phyloP scores from a whole-genome alignment of 805 yeast species.

The Candida michaelii region DNA sequence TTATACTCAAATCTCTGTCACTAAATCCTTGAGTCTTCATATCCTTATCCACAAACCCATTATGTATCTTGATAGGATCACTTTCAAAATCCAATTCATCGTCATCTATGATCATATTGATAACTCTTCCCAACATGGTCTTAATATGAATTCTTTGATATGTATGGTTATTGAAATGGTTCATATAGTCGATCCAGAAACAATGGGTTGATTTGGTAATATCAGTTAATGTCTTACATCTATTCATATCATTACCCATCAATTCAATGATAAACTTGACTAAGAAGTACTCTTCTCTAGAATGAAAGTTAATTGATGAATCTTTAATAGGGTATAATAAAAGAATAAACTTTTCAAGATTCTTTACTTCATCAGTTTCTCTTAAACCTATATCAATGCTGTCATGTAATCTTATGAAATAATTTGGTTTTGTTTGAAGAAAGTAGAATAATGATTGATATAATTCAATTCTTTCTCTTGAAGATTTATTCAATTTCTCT shows the following conservation, averaged over 20 bases:
- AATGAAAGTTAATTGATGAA: conserved; percentile 31
- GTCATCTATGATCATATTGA: conserved; percentile 42
- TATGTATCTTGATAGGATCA: conserved; percentile 66
- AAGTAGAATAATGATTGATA: conserved; percentile 80
- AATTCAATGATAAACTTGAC: conserved; percentile 55
- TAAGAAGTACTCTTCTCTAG: conserved; percentile 71
- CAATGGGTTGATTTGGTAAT: conserved; percentile 35
- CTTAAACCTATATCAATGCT: conserved; percentile 25
- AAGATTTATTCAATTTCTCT: conserved; percentile 37
- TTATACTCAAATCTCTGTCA: conserved; percentile 34
- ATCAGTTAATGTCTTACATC: conserved; percentile 31
- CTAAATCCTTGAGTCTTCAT: conserved; percentile 34
- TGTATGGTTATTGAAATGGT: conserved; percentile 46
- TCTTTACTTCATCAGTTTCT: conserved; percentile 21
- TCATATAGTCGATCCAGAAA: conserved; percentile 47
- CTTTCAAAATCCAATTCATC: conserved; percentile 69
- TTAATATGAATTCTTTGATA: conserved; percentile 49
- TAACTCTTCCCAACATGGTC: conserved; percentile 36
- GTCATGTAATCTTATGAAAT: conserved; percentile 58
- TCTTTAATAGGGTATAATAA: conserved; percentile 34
- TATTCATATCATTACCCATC: conserved; percentile 41
- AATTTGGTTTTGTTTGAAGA: conserved; percentile 78
- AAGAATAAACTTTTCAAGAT: conserved; percentile 23
- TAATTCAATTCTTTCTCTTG: conserved; percentile 55
- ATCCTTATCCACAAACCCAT: conserved; percentile 37